Percentiles rank a stretch among this genome's conserved stretches.
Evolutionary conservation across 1,139 yeast genomes (phyloP).

Genomic region (Candida sanyaensis): DNA sequence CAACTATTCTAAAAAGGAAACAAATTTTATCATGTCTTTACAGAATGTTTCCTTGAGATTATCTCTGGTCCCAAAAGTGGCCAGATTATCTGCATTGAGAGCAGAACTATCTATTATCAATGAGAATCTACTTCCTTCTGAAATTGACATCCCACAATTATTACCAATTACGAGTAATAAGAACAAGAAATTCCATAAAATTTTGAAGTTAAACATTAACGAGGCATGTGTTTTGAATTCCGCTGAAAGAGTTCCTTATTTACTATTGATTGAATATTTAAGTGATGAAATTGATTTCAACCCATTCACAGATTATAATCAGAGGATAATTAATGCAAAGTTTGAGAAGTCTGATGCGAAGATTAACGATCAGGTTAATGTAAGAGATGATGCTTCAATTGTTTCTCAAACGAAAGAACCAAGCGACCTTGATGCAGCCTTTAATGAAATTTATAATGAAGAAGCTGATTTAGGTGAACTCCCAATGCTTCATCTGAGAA

Average conservation of each 20-base stretch:
- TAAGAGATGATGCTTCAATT: slow-evolving; percentile 2
- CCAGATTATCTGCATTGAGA: slow-evolving; percentile 80
- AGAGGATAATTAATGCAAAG: slow-evolving; percentile 18
- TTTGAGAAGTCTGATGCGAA: slow-evolving; percentile 4
- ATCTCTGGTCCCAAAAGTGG: slow-evolving; percentile 89
- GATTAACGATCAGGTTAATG: slow-evolving; percentile 1
- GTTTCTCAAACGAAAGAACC: background rate
- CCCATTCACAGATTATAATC: slow-evolving; percentile 63
- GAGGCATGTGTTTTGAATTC: slow-evolving; percentile 95
- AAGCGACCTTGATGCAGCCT: slow-evolving; percentile 1
- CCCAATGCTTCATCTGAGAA: slow-evolving; percentile 23
- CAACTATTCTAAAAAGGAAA: slow-evolving; percentile 83
- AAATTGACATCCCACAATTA: slow-evolving; percentile 88
- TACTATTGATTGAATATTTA: slow-evolving; percentile 77
- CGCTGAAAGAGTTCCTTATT: slow-evolving; percentile 93
- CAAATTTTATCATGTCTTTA: slow-evolving; percentile 85
- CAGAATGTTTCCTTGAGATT: slow-evolving; percentile 84
- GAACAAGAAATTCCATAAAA: slow-evolving; percentile 60
- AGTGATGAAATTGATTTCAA: slow-evolving; percentile 87
- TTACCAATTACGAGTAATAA: slow-evolving; percentile 57
- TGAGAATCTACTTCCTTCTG: slow-evolving; percentile 78
- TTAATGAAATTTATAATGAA: slow-evolving; percentile 9
- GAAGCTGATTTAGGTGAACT: slow-evolving; percentile 67
- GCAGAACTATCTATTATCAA: slow-evolving; percentile 88
- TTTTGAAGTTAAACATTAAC: slow-evolving; percentile 81